phyloP scores from a whole-genome alignment of 768 basidiomycete species.

The Rhizopogon vesiculosus region DNA sequence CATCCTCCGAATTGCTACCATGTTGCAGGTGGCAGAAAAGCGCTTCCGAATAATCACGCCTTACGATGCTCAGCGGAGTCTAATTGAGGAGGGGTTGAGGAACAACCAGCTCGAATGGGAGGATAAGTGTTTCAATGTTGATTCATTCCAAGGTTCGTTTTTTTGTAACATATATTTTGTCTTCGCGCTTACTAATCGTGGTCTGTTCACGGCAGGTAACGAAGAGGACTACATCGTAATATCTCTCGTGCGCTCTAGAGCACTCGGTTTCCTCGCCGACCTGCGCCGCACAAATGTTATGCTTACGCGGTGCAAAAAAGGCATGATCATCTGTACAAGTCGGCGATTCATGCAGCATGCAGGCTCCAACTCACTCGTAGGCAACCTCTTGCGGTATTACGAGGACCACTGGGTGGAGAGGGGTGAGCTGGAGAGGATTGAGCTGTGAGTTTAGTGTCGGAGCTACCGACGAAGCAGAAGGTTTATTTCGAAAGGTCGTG shows the following conservation, averaged over 20 bases:
- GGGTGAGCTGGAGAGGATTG: constrained; percentile 20
- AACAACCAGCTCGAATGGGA: constrained; percentile 47
- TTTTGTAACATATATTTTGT: constrained; percentile 1
- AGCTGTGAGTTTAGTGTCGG: background rate
- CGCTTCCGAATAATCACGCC: constrained; percentile 72
- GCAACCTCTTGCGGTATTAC: constrained; percentile 30
- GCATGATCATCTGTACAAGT: constrained; percentile 73
- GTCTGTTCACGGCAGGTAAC: constrained; percentile 49
- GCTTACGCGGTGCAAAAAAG: constrained; percentile 74
- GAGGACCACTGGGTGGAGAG: constrained; percentile 31
- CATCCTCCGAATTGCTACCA: constrained; percentile 51
- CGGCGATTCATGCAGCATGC: constrained; percentile 51
- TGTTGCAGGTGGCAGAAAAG: constrained; percentile 46
- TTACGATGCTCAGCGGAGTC: constrained; percentile 67
- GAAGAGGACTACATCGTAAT: constrained; percentile 77
- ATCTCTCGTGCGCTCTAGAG: constrained; percentile 60
- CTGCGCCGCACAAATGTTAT: constrained; percentile 79
- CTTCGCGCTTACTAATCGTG: background rate
- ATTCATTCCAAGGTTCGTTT: constrained; percentile 70
- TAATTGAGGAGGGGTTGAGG: constrained; percentile 55
- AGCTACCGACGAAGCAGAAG: background rate
- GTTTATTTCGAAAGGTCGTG: too few species aligned
- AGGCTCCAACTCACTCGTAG: constrained; percentile 47
- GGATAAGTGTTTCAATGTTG: constrained; percentile 73
- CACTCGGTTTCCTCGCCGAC: constrained; percentile 65